Evolutionary conservation across 176 grass and related monocot genomes (phyloP), one percentile per base, ranked within the genome.

Genomic region (Carex myosuroides): DNA sequence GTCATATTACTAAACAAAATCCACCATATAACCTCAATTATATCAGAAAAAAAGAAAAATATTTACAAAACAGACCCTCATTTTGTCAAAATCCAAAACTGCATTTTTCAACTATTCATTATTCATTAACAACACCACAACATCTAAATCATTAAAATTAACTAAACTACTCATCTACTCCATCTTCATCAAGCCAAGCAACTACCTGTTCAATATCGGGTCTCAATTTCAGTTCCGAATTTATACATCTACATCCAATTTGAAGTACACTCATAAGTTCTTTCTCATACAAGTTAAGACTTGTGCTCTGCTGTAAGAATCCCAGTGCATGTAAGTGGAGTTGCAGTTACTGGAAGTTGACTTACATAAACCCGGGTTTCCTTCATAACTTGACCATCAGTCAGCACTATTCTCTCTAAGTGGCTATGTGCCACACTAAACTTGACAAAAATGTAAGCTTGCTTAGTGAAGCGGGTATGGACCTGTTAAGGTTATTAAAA

Each of bases 371-470:
- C 89, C 87, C 17, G 92, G 90, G 84, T 98, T 98, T 42, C 84
- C 95, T 14, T 98, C 95, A 72, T 91, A 98, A 84, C 89, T 94
- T 98, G 95, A 3, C 89, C 91, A 64, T 89, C 92, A 30, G 50
- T 89, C 8, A 91, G 95, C 60, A 94, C 87, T 60, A 85, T 55
- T 64, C 95, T 92, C 79, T 75, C 77, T 81, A 98, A 80, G 83
- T 24, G 24, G 85, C 91, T 98, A 85, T 93, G 90, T 30, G 95
- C 90, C 66, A 98, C 91, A 67, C 91, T 98, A 57, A 98, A 98
- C 92, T 91, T 94, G 8, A 98, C 87, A 98, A 85, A 88, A 98
- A 98, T 56, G 90, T 98, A 35, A 98, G 92, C 10, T 90, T 70
- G 13, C 86, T 91, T 66, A 98, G 57, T 20, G 95, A 94, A 30